Evolutionary conservation across 2,329 filamentous ascomycete genomes (phyloP).

Genomic region (Xylaria hypoxylon): DNA sequence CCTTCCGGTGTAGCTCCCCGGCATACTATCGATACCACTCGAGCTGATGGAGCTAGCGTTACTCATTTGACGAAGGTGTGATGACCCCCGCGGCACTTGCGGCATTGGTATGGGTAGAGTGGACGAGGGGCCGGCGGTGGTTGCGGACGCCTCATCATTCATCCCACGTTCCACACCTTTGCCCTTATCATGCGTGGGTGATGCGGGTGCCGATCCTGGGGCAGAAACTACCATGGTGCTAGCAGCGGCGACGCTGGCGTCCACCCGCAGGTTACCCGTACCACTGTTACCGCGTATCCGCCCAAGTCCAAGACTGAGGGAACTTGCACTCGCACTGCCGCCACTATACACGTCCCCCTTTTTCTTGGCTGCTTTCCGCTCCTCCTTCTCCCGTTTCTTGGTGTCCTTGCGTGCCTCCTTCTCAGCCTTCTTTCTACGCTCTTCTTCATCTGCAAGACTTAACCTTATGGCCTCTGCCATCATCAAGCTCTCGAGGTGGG

Average conservation of each 20-base stretch:
- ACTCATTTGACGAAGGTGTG: slow-evolving; percentile 84
- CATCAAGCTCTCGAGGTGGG: slow-evolving; percentile 96
- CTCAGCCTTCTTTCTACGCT: slow-evolving; percentile 86
- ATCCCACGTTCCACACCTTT: slow-evolving; percentile 74
- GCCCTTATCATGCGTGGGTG: slow-evolving; percentile 68
- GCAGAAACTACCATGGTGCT: slow-evolving; percentile 51
- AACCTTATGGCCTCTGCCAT: slow-evolving; percentile 95
- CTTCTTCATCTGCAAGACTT: slow-evolving; percentile 92
- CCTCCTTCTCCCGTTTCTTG: slow-evolving; percentile 86
- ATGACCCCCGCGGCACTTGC: slow-evolving; percentile 69
- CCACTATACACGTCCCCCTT: slow-evolving; percentile 57
- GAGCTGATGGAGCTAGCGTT: slow-evolving; percentile 87
- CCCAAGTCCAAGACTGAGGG: slow-evolving; percentile 70
- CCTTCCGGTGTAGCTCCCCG: slow-evolving; percentile 61
- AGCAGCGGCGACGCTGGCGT: slow-evolving; percentile 63
- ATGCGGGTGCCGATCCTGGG: slow-evolving; percentile 50
- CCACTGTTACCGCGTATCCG: slow-evolving; percentile 70
- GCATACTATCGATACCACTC: slow-evolving; percentile 75
- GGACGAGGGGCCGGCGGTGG: slow-evolving; percentile 53
- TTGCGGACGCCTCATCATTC: slow-evolving; percentile 40
- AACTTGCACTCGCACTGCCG: slow-evolving; percentile 70
- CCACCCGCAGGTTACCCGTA: slow-evolving; percentile 69
- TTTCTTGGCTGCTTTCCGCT: slow-evolving; percentile 81
- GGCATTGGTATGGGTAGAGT: slow-evolving; percentile 59
- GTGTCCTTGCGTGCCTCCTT: slow-evolving; percentile 84